These are phyloP conservation scores for Leccinum longicurvipes DNA, from an alignment of 768 basidiomycete species.

Conservation along the genomic window DNA sequence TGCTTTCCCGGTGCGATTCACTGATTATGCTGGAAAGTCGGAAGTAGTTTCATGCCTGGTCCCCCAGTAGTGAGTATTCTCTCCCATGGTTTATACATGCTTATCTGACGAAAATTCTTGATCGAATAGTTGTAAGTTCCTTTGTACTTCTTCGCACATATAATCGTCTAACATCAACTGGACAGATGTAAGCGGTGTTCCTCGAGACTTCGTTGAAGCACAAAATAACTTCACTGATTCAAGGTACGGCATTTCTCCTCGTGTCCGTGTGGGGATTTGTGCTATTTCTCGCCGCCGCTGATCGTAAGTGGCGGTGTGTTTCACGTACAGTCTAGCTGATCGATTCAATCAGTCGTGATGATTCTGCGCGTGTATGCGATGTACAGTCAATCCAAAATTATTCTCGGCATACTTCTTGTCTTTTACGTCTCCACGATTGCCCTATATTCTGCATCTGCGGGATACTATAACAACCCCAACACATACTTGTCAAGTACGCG, in stretches of 20 bases:
- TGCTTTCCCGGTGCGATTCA: background rate
- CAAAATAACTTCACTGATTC: background rate
- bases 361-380: conserved; percentile 26
- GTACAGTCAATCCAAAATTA: conserved; percentile 13
- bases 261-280: background rate
- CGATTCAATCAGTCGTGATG: conserved; percentile 16
- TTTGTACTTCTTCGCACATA: background rate
- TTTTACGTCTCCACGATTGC: conserved; percentile 8
- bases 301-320: conserved; percentile 15
- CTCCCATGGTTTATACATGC: background rate
- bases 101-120: background rate
- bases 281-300: conserved; percentile 15
- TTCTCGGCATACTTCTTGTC: conserved; percentile 14
- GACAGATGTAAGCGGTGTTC: conserved; percentile 15
- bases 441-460: background rate
- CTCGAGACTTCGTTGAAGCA: background rate
- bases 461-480: conserved; percentile 3
- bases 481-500: conserved; percentile 10
- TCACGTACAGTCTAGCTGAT: background rate
- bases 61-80: conserved; percentile 6
- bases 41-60: conserved; percentile 17
- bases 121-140: conserved; percentile 16
- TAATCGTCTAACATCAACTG: background rate
- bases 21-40: conserved; percentile 12
- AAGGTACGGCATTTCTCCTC: conserved; percentile 12